Conservation (phyloP, 2,329 filamentous ascomycete genomes). For the Penicillium brevicompactum region DNA sequence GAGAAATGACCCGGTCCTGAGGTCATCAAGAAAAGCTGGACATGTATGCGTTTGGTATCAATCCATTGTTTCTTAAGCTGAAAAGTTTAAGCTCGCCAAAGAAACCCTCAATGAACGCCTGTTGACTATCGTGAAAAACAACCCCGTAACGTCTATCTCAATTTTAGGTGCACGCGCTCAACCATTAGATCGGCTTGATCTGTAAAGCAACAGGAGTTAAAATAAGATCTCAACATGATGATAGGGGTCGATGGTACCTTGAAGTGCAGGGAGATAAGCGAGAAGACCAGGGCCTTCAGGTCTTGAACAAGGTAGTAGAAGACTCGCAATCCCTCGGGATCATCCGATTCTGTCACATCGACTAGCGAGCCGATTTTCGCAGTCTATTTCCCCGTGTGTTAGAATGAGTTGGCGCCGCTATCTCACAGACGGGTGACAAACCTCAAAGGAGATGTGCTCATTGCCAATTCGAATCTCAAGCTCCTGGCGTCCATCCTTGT, state of each 20-base stretch:
- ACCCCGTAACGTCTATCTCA: constrained; percentile 6
- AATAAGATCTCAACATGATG: background rate
- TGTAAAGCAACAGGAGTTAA: constrained; percentile 26
- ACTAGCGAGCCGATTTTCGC: constrained; percentile 97
- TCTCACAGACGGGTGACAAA: constrained; percentile 36
- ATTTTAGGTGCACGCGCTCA: background rate
- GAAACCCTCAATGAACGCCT: constrained; percentile 24
- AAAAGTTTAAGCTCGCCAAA: constrained; percentile 10
- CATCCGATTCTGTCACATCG: constrained; percentile 92
- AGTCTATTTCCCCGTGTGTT: constrained; percentile 60
- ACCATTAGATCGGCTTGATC: constrained; percentile 55
- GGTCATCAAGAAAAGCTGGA: background rate
- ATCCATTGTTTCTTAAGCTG: constrained; percentile 8
- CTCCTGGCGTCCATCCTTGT: constrained; percentile 97
- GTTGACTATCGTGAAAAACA: constrained; percentile 23
- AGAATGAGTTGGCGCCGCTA: background rate
- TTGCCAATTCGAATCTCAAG: constrained; percentile 90
- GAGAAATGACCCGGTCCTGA: background rate
- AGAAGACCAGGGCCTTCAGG: constrained; percentile 94
- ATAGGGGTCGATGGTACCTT: constrained; percentile 60
- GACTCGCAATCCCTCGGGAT: constrained; percentile 92
- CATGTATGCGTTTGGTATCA: constrained; percentile 5
- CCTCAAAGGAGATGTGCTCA: constrained; percentile 98
- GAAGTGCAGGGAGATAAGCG: constrained; percentile 93
- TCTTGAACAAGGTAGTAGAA: constrained; percentile 99